Conservation (phyloP, 768 basidiomycete species). For the Mycena kentingensis region DNA sequence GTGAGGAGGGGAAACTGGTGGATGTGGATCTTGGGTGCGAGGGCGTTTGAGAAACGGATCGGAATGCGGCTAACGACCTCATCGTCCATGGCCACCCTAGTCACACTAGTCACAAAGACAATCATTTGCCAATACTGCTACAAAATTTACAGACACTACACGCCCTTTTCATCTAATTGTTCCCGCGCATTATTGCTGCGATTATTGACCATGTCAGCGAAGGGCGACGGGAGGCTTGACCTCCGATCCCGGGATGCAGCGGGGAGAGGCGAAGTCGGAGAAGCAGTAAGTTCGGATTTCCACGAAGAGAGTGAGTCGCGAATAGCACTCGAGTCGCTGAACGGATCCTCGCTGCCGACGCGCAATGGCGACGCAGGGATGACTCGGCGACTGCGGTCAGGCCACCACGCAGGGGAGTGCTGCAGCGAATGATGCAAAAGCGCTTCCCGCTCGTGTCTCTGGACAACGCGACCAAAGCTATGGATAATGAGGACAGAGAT, state of each 20-base stretch:
- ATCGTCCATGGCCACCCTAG: constrained; percentile 48
- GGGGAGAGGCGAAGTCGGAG: constrained; percentile 14
- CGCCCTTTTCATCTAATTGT: background rate
- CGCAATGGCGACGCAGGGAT: constrained; percentile 5
- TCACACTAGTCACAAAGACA: background rate
- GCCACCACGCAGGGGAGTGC: constrained; percentile 45
- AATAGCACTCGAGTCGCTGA: constrained; percentile 19
- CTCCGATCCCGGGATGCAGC: constrained; percentile 15
- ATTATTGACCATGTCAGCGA: constrained; percentile 4
- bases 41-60: constrained; percentile 66
- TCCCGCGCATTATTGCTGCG: background rate
- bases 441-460: constrained; percentile 61
- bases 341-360: constrained; percentile 9
- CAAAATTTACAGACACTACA: background rate
- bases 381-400: constrained; percentile 26
- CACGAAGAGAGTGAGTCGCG: constrained; percentile 15
- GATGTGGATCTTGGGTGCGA: constrained; percentile 66
- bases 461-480: constrained; percentile 60
- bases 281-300: constrained; percentile 12
- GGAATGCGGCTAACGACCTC: constrained; percentile 69
- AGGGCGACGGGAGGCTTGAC: constrained; percentile 13
- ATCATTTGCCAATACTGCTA: constrained; percentile 3
- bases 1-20: constrained; percentile 82
- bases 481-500: constrained; percentile 59
- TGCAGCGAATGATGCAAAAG: constrained; percentile 55